Evolutionary conservation across 2,329 filamentous ascomycete species (phyloP).

Genomic region (Microascus cirrosus): DNA sequence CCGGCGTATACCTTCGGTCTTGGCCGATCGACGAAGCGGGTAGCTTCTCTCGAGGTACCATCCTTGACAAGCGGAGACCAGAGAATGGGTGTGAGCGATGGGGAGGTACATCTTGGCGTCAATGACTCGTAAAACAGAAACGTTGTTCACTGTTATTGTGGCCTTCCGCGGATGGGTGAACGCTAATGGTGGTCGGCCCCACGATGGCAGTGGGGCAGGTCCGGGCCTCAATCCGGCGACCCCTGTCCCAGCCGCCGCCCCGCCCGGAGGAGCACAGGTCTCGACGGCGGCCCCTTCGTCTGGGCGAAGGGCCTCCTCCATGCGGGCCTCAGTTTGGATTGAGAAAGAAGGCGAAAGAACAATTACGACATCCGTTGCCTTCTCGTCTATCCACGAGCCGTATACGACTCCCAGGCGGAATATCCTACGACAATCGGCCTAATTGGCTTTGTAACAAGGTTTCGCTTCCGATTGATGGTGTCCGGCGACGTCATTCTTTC

Average conservation of each 20-base stretch:
- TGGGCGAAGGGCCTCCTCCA: not conserved
- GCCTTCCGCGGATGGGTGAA: not conserved
- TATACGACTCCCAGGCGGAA: not conserved
- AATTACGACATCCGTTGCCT: not conserved
- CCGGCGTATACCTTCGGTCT: not conserved
- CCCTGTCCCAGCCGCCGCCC: not conserved
- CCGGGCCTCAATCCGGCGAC: not conserved
- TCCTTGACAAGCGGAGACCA: not conserved
- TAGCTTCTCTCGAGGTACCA: not conserved
- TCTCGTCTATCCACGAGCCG: not conserved
- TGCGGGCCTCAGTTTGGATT: not conserved
- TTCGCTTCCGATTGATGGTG: not conserved
- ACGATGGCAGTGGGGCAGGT: not conserved
- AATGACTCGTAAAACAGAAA: not conserved
- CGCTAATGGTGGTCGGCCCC: not conserved
- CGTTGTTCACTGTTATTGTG: not conserved
- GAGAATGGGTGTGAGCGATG: not conserved
- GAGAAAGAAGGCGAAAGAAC: not conserved
- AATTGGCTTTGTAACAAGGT: not conserved
- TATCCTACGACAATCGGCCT: not conserved
- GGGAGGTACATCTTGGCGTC: not conserved
- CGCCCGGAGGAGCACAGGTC: not conserved
- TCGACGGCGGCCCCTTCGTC: not conserved
- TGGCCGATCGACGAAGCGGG: not conserved
- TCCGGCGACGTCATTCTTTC: not conserved